Base-by-base conservation (phyloP, 768 basidiomycete genomes). In the Kwoniella mangroviensis region DNA sequence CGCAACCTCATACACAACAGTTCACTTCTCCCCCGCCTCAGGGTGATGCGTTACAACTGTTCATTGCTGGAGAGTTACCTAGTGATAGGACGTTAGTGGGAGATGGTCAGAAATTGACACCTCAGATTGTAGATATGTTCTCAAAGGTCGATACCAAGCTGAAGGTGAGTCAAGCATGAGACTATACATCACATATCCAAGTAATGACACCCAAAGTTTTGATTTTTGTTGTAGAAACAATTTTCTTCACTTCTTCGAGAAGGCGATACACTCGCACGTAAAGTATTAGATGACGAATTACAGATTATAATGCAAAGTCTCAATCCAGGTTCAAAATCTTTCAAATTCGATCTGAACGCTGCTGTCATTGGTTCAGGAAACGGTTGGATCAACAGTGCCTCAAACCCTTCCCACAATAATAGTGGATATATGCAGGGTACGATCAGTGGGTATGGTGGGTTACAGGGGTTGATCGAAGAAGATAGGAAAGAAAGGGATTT, bases 51-150 rank as follows among this genome's bases (percentile, higher is more conserved):
- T 70, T 79, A 24, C 73, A 77, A 56, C 67, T 73, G 26, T 70
- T 67, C 24, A 65, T 79, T 4, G 62, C 70, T 21, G 78, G 78
- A 12, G 76, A 79, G 19, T 53, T 79, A 49, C 74, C 74, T 7
- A 41, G n/a, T 34, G 71, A 75, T 68, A 51, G 71, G 66, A 71
- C 68, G 10, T 61, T 79, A 41, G 68, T 77, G 6, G 78, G 78
- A 19, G 79, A 78, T 22, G 79, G 79, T n/a, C 79, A 78, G 62
- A 69, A 73, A 58, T 63, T 76, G 64, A 80, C 79, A 4, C 69
- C 75, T 15, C 62, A 68, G 26, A 41, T 78, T 19, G 60, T 74
- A 1, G 79, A 80, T 21, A 55, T 76, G 26, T 74, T 80, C 58
- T 19, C 66, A 26, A 80, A 80, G 56, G 75, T 73, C 1, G 79